phyloP scores from a whole-genome alignment of 2,329 filamentous ascomycete species.

The Diaporthe citrichinensis region DNA sequence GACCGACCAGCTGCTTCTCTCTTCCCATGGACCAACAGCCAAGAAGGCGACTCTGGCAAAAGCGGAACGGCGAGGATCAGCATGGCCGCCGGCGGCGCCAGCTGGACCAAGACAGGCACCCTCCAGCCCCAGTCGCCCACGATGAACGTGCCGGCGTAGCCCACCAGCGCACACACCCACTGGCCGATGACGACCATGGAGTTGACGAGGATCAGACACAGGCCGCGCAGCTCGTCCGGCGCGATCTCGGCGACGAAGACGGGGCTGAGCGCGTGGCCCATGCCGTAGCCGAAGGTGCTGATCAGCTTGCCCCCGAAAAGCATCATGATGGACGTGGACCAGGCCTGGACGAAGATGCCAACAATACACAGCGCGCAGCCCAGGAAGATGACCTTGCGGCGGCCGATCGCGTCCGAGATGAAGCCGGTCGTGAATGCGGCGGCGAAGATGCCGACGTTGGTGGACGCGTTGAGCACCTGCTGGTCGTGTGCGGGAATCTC shows the following conservation, averaged over 20 bases:
- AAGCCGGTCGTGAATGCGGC: slow-evolving; percentile 49
- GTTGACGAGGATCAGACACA: slow-evolving; percentile 50
- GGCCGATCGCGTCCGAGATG: slow-evolving; percentile 47
- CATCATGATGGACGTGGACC: slow-evolving; percentile 44
- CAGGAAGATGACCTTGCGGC: slow-evolving; percentile 47
- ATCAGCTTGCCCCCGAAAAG: slow-evolving; percentile 50
- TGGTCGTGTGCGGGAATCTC: slow-evolving; percentile 48
- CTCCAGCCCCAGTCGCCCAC: slow-evolving; percentile 48
- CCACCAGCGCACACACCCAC: slow-evolving; percentile 47
- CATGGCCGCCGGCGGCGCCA: slow-evolving; percentile 47
- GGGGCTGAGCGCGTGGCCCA: slow-evolving; percentile 50
- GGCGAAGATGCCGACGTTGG: slow-evolving; percentile 49
- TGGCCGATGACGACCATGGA: slow-evolving; percentile 52
- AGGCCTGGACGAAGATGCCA: slow-evolving; percentile 48
- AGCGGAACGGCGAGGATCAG: slow-evolving; percentile 47
- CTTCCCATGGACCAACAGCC: neutral
- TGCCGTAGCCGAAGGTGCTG: slow-evolving; percentile 49
- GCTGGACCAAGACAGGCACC: slow-evolving; percentile 50
- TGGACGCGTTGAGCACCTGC: slow-evolving; percentile 50
- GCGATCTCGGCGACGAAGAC: slow-evolving; percentile 52
- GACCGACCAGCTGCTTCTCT: slow-evolving; percentile 4
- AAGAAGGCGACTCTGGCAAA: slow-evolving; percentile 6
- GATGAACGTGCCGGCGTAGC: slow-evolving; percentile 45
- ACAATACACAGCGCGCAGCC: slow-evolving; percentile 45
- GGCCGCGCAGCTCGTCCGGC: slow-evolving; percentile 49